Conservation (phyloP, 768 basidiomycete genomes). For the Kondoa malvinella region DNA sequence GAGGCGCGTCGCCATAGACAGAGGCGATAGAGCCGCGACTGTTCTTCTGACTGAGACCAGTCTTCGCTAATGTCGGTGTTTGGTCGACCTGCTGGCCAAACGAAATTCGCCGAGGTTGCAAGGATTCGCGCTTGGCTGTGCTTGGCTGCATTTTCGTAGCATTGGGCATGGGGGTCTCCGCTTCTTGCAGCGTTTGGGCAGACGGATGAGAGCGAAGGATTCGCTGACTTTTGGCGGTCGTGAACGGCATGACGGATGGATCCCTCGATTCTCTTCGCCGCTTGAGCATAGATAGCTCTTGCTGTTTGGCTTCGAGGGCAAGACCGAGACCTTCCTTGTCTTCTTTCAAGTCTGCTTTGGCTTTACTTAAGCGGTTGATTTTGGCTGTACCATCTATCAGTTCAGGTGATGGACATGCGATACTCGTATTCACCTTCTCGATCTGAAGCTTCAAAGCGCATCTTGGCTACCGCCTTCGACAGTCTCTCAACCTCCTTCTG, state of each 20-base stretch:
- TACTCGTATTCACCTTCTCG: slow-evolving; percentile 20
- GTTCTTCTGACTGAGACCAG: neutral
- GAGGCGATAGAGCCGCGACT: neutral
- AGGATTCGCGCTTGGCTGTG: neutral
- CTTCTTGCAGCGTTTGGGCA: neutral
- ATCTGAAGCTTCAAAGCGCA: slow-evolving; percentile 26
- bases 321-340: slow-evolving; percentile 27
- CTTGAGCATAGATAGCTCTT: slow-evolving; percentile 20
- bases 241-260: neutral
- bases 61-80: neutral
- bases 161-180: neutral
- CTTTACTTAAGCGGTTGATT: slow-evolving; percentile 23
- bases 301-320: slow-evolving; percentile 28
- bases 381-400: slow-evolving; percentile 15
- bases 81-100: neutral
- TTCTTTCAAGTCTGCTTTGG: slow-evolving; percentile 24
- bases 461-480: slow-evolving; percentile 17
- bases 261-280: neutral
- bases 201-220: neutral
- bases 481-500: slow-evolving; percentile 1
- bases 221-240: neutral
- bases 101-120: neutral
- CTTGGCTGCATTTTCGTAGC: neutral
- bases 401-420: no score
- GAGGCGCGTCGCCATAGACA: neutral